Evolutionary conservation across 805 yeast species (phyloP).

Genomic region (Kazachstania taianensis): DNA sequence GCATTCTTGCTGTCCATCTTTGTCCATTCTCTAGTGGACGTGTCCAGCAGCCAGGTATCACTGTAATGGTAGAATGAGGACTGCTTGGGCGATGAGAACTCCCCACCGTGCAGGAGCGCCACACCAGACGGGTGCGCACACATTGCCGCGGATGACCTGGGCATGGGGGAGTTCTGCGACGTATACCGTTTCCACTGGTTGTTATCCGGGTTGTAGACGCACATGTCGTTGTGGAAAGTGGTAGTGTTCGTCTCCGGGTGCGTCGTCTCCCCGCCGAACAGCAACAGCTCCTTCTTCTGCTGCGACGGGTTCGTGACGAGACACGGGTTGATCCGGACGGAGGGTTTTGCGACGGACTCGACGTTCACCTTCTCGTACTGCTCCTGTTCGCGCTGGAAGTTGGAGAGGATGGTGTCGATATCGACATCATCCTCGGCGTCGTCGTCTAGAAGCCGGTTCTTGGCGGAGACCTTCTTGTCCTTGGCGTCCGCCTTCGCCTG

Average conservation of each 20-base stretch:
- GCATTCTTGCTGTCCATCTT: conserved; percentile 54
- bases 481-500: conserved; percentile 63
- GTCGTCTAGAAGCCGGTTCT: conserved; percentile 47
- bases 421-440: conserved; percentile 78
- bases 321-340: conserved; percentile 61
- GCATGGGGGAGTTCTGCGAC: conserved; percentile 83
- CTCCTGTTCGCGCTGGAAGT: conserved; percentile 71
- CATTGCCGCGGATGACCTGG: conserved; percentile 90
- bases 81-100: conserved; percentile 92
- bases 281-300: conserved; percentile 63
- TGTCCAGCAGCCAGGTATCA: conserved; percentile 90
- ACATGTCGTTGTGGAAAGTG: conserved; percentile 73
- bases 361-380: conserved; percentile 63
- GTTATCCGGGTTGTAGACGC: conserved; percentile 61
- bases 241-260: conserved; percentile 38
- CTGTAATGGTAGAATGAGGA: conserved; percentile 92
- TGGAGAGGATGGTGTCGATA: conserved; percentile 71
- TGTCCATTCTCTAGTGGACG: conserved; percentile 79
- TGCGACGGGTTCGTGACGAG: conserved; percentile 67
- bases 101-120: conserved; percentile 86
- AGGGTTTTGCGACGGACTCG: conserved; percentile 49
- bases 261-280: conserved; percentile 85
- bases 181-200: conserved; percentile 70
- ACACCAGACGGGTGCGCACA: conserved; percentile 87
- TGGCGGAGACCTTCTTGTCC: conserved; percentile 63